Evolutionary conservation across 2,329 filamentous ascomycete species (phyloP).

Genomic region (Fonsecaea multimorphosa): DNA sequence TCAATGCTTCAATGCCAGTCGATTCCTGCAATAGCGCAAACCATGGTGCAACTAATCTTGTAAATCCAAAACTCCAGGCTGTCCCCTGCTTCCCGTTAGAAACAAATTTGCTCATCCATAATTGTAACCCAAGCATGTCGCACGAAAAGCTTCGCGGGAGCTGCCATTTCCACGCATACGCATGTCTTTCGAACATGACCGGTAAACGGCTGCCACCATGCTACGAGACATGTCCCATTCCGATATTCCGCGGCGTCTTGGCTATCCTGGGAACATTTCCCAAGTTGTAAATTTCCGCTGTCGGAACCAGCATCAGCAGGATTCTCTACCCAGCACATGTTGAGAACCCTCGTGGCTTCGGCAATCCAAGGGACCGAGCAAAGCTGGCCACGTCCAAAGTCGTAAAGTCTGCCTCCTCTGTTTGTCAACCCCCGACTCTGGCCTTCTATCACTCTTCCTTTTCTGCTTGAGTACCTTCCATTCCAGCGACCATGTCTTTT

Average conservation of each 20-base stretch:
- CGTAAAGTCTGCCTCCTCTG: neutral
- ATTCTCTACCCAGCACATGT: neutral
- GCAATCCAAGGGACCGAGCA: constrained; percentile 5
- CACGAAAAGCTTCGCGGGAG: neutral
- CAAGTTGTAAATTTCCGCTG: neutral
- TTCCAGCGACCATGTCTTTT: constrained; percentile 64
- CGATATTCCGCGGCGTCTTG: constrained; percentile 19
- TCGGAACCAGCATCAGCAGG: neutral
- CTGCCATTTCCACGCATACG: too few relatives aligned
- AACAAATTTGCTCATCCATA: neutral
- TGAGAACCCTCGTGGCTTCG: constrained; percentile 9
- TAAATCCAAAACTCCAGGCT: neutral
- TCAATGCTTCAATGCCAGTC: neutral
- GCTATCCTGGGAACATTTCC: neutral
- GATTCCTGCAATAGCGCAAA: neutral
- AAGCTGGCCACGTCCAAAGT: neutral
- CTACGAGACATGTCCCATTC: neutral
- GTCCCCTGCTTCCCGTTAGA: neutral
- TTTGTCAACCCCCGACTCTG: neutral
- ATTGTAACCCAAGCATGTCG: constrained; percentile 22
- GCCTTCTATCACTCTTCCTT: constrained; percentile 25
- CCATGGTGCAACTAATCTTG: neutral
- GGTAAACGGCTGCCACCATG: neutral
- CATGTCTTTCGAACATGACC: neutral
- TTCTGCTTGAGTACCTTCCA: constrained; percentile 27